A percentile compares a stretch with the other conserved stretches of the same genome.
Conservation (phyloP, 2,329 filamentous ascomycete species). For the Calonectria montana region DNA sequence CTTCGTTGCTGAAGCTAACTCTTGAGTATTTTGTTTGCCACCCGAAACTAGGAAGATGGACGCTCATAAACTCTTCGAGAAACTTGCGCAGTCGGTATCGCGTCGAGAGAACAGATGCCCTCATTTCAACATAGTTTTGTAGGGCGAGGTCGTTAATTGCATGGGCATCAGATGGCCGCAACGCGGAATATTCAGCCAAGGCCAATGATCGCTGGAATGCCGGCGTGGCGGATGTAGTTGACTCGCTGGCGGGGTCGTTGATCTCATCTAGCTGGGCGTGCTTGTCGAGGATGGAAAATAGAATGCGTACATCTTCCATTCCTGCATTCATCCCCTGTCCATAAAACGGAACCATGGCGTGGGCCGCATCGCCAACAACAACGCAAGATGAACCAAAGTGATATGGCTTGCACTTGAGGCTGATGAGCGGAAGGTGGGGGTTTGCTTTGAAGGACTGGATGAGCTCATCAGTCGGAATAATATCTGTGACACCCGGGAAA, state of each 20-base stretch:
- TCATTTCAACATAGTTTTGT: constrained; percentile 95
- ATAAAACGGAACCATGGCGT: constrained; percentile 99
- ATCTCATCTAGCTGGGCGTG: constrained; percentile 61
- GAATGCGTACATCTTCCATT: constrained; percentile 89
- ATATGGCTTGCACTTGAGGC: constrained; percentile 91
- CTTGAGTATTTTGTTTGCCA: constrained; percentile 94
- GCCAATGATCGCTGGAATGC: constrained; percentile 70
- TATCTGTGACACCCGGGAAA: constrained; percentile 85
- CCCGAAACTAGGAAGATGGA: constrained; percentile 80
- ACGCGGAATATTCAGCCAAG: constrained; percentile 78
- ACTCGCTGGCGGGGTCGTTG: constrained; percentile 52
- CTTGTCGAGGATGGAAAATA: constrained; percentile 85
- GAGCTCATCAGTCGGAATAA: constrained; percentile 77
- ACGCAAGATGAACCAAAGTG: constrained; percentile 82
- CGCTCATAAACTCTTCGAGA: constrained; percentile 85
- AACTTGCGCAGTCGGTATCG: constrained; percentile 85
- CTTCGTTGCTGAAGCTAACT: constrained; percentile 92
- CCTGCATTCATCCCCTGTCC: constrained; percentile 98
- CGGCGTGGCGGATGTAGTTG: constrained; percentile 56
- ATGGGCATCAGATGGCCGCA: constrained; percentile 82
- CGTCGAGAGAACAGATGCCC: constrained; percentile 81
- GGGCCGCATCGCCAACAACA: constrained; percentile 92
- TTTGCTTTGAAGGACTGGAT: constrained; percentile 81
- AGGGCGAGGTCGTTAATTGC: constrained; percentile 94
- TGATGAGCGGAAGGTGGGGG: constrained; percentile 92